phyloP scores from a whole-genome alignment of 495 filamentous ascomycete genomes.

The Penicillium tannophilum region DNA sequence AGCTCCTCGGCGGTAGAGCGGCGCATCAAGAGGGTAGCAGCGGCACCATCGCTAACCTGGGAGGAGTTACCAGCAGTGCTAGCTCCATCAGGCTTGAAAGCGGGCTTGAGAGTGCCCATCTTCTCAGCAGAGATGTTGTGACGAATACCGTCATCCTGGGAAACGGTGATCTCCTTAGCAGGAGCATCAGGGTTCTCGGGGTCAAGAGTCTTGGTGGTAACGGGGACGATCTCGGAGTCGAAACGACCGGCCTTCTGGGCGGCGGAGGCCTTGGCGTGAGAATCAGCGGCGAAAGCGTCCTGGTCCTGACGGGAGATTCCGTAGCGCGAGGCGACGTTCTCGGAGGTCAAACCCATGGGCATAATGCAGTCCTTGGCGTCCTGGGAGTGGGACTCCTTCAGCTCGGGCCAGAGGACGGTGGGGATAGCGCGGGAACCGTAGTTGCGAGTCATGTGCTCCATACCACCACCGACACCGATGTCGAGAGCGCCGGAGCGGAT shows the following conservation, averaged over 20 bases:
- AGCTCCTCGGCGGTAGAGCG: constrained; percentile 78
- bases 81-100: constrained; percentile 70
- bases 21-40: constrained; percentile 79
- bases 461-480: constrained; percentile 83
- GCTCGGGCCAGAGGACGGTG: constrained; percentile 71
- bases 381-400: constrained; percentile 63
- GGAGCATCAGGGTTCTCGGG: constrained; percentile 62
- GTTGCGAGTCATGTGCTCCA: constrained; percentile 93
- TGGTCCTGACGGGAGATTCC: constrained; percentile 73
- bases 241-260: constrained; percentile 73
- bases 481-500: constrained; percentile 73
- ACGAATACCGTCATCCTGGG: constrained; percentile 81
- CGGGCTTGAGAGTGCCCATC: constrained; percentile 79
- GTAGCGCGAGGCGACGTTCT: constrained; percentile 84
- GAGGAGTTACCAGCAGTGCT: constrained; percentile 86
- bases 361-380: constrained; percentile 86
- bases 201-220: constrained; percentile 62
- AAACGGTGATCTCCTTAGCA: constrained; percentile 60
- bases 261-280: constrained; percentile 67
- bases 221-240: constrained; percentile 75
- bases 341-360: constrained; percentile 90
- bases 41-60: constrained; percentile 87
- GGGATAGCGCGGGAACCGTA: constrained; percentile 84
- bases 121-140: constrained; percentile 64
- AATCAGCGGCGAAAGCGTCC: constrained; percentile 77